A percentile compares a stretch with the other conserved stretches of the same genome.
These are phyloP conservation scores for Pseudocercospora macadamiae DNA, from an alignment of 2,329 filamentous ascomycete genomes.

Conservation along the genomic window DNA sequence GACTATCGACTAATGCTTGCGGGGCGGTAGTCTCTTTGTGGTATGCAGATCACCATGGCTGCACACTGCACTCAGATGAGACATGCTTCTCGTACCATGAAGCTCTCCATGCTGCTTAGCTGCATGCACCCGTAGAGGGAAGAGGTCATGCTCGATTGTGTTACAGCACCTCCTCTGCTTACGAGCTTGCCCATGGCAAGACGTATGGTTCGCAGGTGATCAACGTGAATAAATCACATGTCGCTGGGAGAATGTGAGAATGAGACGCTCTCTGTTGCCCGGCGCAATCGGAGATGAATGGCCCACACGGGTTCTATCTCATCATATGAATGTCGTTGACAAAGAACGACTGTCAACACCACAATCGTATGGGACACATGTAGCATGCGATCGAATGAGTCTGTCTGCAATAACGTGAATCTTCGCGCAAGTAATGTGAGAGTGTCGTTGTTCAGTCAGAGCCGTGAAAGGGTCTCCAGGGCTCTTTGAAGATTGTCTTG, in stretches of 20 bases:
- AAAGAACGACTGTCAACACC: no score
- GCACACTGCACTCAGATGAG: no score
- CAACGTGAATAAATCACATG: not conserved
- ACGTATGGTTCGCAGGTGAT: no score
- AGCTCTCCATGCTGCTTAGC: constrained; percentile 1
- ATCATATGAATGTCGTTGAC: no score
- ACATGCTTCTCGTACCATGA: not conserved
- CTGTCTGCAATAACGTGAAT: no score
- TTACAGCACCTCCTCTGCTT: not conserved
- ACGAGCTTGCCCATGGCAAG: not conserved
- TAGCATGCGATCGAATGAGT: no score
- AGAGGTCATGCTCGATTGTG: not conserved
- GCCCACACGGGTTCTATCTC: not conserved
- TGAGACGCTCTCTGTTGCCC: not conserved
- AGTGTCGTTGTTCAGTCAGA: no score
- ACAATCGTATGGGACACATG: no score
- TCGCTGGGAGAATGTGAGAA: not conserved
- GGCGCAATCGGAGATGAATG: not conserved
- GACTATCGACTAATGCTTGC: not conserved
- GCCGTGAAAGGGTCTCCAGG: no score
- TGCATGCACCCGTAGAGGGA: not conserved
- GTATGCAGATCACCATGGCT: not conserved
- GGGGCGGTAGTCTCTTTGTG: not conserved
- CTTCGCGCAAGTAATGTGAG: no score
- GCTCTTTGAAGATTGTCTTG: no score